These are phyloP conservation scores for Yarrowia galli DNA, from an alignment of 1,139 yeast species.

Conservation along the genomic window DNA sequence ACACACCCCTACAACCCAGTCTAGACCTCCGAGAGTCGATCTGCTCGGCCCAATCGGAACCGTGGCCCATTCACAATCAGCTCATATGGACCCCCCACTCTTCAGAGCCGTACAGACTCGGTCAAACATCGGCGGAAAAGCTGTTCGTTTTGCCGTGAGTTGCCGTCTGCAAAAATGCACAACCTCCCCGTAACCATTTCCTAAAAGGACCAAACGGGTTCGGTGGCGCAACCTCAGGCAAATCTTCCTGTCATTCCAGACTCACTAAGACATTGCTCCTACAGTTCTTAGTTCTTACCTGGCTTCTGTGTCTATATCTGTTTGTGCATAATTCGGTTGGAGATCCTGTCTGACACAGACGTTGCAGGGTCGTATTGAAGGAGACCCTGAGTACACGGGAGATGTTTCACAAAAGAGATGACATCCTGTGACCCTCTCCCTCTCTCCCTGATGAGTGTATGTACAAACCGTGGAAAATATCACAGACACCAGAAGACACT, in stretches of 20 bases:
- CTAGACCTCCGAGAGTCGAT: background rate
- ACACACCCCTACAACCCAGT: background rate
- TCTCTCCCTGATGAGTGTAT: too few relatives aligned
- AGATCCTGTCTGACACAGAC: too few relatives aligned
- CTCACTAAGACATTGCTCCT: constrained; percentile 4
- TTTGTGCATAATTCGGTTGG: too few relatives aligned
- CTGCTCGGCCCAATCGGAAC: background rate
- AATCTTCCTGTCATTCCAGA: background rate
- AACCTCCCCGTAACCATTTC: background rate
- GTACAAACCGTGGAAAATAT: too few relatives aligned
- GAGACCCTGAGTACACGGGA: too few relatives aligned
- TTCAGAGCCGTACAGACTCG: background rate
- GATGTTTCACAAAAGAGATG: too few relatives aligned
- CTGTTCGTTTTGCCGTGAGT: too few relatives aligned
- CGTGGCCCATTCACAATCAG: background rate
- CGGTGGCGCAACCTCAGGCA: background rate
- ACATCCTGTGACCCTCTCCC: too few relatives aligned
- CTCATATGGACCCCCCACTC: background rate
- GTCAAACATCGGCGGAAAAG: background rate
- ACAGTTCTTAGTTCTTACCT: too few relatives aligned
- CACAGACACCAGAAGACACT: background rate
- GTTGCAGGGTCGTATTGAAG: too few relatives aligned
- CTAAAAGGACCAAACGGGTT: constrained; percentile 12
- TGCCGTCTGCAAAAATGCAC: too few relatives aligned
- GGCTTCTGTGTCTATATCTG: background rate